A percentile compares a stretch with the other conserved stretches of the same genome.
Evolutionary conservation across 345 rosid genomes (phyloP).

Genomic region (Dipteronia dyeriana): DNA sequence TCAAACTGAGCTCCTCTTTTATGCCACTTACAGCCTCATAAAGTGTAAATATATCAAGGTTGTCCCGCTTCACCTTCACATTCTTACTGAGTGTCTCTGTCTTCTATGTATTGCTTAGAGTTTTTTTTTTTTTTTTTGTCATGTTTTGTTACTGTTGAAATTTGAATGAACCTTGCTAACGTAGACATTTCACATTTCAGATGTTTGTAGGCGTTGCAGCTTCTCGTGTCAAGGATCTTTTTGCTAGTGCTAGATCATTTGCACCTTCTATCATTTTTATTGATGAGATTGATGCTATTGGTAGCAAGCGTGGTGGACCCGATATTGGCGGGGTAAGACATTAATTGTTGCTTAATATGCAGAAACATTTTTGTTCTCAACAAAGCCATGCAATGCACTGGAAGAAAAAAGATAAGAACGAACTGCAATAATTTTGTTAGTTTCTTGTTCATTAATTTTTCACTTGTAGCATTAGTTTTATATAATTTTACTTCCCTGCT

Average conservation of each 20-base stretch:
- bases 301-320: constrained; percentile 97
- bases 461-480: background rate
- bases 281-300: constrained; percentile 98
- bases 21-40: background rate
- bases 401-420: background rate
- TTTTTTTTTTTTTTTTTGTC: background rate
- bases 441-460: background rate
- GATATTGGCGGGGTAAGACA: constrained; percentile 94
- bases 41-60: background rate
- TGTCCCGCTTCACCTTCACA: background rate
- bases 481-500: background rate
- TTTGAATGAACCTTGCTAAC: constrained; percentile 22
- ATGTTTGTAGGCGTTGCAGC: constrained; percentile 99
- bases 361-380: background rate
- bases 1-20: background rate
- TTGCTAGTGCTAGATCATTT: constrained; percentile 86
- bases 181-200: constrained; percentile 37
- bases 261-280: constrained; percentile 94
- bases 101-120: background rate
- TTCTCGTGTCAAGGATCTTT: constrained; percentile 98
- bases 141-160: constrained; percentile 4
- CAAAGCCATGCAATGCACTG: background rate
- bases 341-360: constrained; percentile 1
- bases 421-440: background rate
- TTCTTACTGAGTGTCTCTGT: background rate